Evolutionary conservation across 2,329 filamentous ascomycete species (phyloP), one percentile per base, ranked within the genome.

Genomic region (Didymella keratinophila): DNA sequence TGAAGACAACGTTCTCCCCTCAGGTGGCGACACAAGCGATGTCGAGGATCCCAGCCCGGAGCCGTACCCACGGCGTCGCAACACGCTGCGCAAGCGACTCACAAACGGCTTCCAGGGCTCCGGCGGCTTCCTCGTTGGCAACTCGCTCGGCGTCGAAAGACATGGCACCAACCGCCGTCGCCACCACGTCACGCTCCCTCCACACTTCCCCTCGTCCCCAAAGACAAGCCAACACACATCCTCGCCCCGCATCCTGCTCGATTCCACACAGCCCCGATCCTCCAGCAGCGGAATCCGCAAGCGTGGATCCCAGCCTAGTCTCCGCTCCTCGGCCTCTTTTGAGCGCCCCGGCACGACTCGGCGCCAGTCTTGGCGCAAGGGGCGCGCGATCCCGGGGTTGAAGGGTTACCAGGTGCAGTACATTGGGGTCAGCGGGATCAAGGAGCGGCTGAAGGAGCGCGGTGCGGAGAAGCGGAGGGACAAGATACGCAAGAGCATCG

Each of bases 61-160:
- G 41, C 60, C 61, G 2, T 60, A 62, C 7, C 62, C 52, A 28
- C 60, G 50, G 55, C 44, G 57, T 21, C 76, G 65, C 23, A 67
- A 60, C 39, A 62, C 62, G 2, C 58, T 77, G 8, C 58, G 67
- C 23, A 65, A 71, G n/a, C 67, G 70, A 36, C 56, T 77, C 9
- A 75, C 73, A 18, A 71, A 71, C 10, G 73, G 78, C 4, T 77
- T 81, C 63, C 75, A 77, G 45, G 76, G 76, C 30, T 70, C 69
- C 1, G 78, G 78, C 16, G 80, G 81, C 21, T 81, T 83, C 50
- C 68, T 84, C 28, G 79, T 85, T 34, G 83, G 81, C 50, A 87
- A 87, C 66, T 83, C 82, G 3, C 74, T 87, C 0, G 85, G 84
- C 23, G 76, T 87, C 41, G 83, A 85, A 42, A 79, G 76, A 65